phyloP scores from a whole-genome alignment of 768 basidiomycete genomes.

The Tephrocybe rancida region DNA sequence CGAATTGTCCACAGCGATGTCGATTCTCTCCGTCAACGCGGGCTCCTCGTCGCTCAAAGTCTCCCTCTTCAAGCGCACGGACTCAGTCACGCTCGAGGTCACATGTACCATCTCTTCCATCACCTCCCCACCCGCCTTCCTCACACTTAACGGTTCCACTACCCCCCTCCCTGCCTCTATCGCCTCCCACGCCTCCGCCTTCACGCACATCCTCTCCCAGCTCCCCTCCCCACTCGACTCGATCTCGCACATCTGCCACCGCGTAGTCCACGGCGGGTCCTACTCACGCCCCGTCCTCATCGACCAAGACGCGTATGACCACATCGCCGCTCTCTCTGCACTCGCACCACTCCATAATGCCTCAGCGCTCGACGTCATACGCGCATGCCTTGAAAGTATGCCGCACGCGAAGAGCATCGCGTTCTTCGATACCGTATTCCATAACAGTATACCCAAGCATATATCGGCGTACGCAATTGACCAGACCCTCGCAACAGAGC shows the following conservation, averaged over 20 bases:
- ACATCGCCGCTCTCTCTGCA: slow-evolving; percentile 74
- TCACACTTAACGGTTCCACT: slow-evolving; percentile 40
- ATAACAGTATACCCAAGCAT: slow-evolving; percentile 73
- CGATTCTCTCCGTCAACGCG: slow-evolving; percentile 75
- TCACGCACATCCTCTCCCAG: slow-evolving; percentile 57
- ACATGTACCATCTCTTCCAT: slow-evolving; percentile 60
- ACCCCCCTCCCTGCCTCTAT: slow-evolving; percentile 45
- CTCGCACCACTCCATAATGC: slow-evolving; percentile 81
- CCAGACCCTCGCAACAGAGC: slow-evolving; percentile 57
- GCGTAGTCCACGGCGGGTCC: slow-evolving; percentile 88
- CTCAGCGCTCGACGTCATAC: slow-evolving; percentile 60
- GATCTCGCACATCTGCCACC: slow-evolving; percentile 66
- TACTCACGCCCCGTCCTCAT: slow-evolving; percentile 73
- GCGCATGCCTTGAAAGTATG: slow-evolving; percentile 60
- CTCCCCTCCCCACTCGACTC: slow-evolving; percentile 48
- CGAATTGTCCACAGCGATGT: background rate
- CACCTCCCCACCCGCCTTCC: slow-evolving; percentile 52
- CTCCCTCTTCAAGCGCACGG: slow-evolving; percentile 51
- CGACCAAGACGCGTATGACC: slow-evolving; percentile 65
- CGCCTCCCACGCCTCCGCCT: slow-evolving; percentile 62
- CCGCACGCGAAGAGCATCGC: slow-evolving; percentile 76
- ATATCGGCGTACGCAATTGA: slow-evolving; percentile 82
- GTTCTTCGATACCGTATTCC: slow-evolving; percentile 89
- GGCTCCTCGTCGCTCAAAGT: slow-evolving; percentile 89
- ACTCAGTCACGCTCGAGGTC: slow-evolving; percentile 44